Evolutionary conservation across 164 flowering plant species (phyloP).

Genomic region (Houttuynia cordata): DNA sequence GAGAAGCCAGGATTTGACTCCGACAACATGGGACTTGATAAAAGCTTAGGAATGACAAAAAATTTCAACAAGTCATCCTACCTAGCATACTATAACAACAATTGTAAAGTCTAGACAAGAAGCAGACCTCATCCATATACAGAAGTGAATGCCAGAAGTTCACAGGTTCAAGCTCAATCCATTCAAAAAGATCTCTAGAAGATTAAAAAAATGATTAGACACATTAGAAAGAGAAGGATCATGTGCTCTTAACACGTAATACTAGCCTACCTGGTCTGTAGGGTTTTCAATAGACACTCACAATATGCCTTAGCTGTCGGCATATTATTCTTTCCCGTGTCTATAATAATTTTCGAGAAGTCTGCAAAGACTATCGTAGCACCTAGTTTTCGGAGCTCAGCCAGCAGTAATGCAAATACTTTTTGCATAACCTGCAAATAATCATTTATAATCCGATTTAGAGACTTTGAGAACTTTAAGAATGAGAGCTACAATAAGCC

Average conservation of each 20-base stretch:
- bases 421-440: slow-evolving; percentile 76
- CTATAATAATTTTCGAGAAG: slow-evolving; percentile 78
- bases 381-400: slow-evolving; percentile 88
- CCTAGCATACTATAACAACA: not conserved
- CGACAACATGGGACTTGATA: too few relatives aligned
- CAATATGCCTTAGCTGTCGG: slow-evolving; percentile 83
- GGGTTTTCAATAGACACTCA: slow-evolving; percentile 70
- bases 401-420: slow-evolving; percentile 80
- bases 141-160: slow-evolving; percentile 87
- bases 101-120: not conserved
- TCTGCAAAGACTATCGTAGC: slow-evolving; percentile 78
- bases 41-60: too few relatives aligned
- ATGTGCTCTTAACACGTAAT: not conserved
- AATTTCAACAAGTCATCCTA: not conserved
- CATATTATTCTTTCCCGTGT: slow-evolving; percentile 81
- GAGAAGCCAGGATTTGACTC: too few relatives aligned
- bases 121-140: slow-evolving; percentile 90
- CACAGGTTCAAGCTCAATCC: slow-evolving; percentile 89
- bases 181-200: slow-evolving; percentile 82
- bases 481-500: not conserved
- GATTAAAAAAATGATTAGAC: slow-evolving; percentile 3
- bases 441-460: not conserved
- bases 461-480: not conserved
- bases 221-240: not conserved
- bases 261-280: slow-evolving; percentile 58